Base-by-base conservation (phyloP, 2,329 filamentous ascomycete genomes). In the Cadophora gregata region DNA sequence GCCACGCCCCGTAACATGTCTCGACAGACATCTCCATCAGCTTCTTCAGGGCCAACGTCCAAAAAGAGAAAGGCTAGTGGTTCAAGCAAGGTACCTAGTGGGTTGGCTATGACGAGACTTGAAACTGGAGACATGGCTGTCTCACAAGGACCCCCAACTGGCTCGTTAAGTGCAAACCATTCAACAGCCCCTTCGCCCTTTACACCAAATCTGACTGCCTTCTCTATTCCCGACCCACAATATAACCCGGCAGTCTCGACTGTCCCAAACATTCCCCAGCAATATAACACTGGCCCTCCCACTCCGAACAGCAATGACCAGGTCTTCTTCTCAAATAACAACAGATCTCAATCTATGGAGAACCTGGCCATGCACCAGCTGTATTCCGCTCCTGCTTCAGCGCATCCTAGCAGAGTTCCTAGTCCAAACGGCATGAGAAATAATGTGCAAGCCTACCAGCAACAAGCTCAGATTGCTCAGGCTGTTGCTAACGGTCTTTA, bases 11-110 rank as follows among this genome's bases (percentile, higher is more conserved):
- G 86, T 19, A 88, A 84, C 70, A 77, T 92, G 3, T 96, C 93
- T 4, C 85, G 93, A 55, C 91, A 93, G 71, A 85, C 87, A 5
- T 96, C 93, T 0, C 92, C 93, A 1, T 85, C 80, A 59, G 86
- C 84, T 16, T 84, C 88, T 62, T 80, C 84, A 36, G 90, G 88
- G 0, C 91, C 91, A 1, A 83, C 84, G 38, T 85, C 87, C 51
- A 97, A 96, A 82, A 93, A 93, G 80, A 86, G 93, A 69, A 97
- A 97, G 78, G 88, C 90, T 6, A 93, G 90, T 76, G 85, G 85
- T 48, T 86, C 87, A 19, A 79, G 82, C 38, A 92, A 92, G 77
- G 81, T 96, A 16, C 91, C 93, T 0, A 88, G 86, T 21, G 89
- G 87, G 19, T 79, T 97, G 72, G 86, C 90, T 8, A 97, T 97